Conservation (phyloP, 2,329 filamentous ascomycete genomes). For the Neofusicoccum cordaticola region DNA sequence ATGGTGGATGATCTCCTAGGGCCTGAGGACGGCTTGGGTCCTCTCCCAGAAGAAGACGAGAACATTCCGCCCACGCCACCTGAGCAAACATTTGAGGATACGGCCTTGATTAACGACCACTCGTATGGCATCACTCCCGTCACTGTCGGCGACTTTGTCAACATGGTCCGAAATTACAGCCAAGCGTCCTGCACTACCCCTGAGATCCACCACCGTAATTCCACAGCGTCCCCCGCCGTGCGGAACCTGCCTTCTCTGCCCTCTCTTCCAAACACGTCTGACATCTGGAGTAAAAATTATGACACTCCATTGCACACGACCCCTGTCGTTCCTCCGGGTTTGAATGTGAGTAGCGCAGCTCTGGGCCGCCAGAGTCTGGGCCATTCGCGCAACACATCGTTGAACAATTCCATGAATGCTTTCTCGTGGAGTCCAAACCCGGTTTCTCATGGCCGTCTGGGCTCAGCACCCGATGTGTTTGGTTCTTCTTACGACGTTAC, state of each 20-base stretch:
- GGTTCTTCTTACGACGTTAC: constrained; percentile 20
- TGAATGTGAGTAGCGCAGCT: not conserved
- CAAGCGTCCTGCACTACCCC: constrained; percentile 20
- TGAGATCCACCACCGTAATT: constrained; percentile 24
- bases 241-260: constrained; percentile 34
- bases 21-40: constrained; percentile 39
- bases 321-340: constrained; percentile 24
- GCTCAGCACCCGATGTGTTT: constrained; percentile 12
- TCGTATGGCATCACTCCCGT: constrained; percentile 29
- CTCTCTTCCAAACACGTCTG: constrained; percentile 36
- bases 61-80: constrained; percentile 47
- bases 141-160: constrained; percentile 37
- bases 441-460: not conserved
- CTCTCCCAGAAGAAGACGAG: constrained; percentile 42
- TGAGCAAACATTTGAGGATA: constrained; percentile 45
- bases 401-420: constrained; percentile 27
- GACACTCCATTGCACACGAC: constrained; percentile 28
- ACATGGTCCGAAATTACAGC: constrained; percentile 37
- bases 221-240: constrained; percentile 37
- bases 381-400: constrained; percentile 44
- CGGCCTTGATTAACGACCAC: constrained; percentile 31
- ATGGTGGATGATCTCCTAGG: constrained; percentile 59
- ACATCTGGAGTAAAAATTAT: constrained; percentile 37
- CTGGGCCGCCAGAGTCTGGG: constrained; percentile 3
- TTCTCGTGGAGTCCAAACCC: constrained; percentile 33